These are phyloP conservation scores for Echium plantagineum DNA, from an alignment of 257 asterid genomes.

Conservation along the genomic window DNA sequence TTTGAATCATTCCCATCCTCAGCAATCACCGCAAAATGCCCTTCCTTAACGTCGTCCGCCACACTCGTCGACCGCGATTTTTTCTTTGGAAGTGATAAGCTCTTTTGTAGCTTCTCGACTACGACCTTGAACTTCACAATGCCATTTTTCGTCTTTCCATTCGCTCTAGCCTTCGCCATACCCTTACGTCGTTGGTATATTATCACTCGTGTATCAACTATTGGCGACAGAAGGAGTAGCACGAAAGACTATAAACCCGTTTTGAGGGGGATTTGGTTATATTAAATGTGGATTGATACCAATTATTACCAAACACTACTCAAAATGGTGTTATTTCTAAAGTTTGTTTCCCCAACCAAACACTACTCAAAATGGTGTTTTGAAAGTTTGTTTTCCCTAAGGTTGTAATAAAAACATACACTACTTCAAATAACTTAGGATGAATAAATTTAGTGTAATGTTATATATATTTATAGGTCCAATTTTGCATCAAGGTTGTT, in stretches of 20 bases:
- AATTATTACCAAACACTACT: neutral
- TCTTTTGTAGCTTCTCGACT: constrained; percentile 40
- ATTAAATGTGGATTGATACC: neutral
- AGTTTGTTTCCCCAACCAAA: too few relatives aligned
- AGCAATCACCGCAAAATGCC: constrained; percentile 35
- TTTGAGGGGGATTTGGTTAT: neutral
- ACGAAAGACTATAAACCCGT: neutral
- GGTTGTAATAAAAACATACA: neutral
- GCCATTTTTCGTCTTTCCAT: constrained; percentile 26
- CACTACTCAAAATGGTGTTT: too few relatives aligned
- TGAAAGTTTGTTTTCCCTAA: too few relatives aligned
- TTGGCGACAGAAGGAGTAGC: constrained; percentile 8
- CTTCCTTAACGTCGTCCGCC: constrained; percentile 45
- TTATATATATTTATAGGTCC: neutral
- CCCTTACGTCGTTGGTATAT: neutral
- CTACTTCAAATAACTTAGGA: neutral
- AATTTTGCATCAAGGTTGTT: neutral
- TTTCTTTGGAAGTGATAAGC: constrained; percentile 29
- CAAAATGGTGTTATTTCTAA: neutral
- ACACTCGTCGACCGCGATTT: constrained; percentile 16
- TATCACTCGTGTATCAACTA: neutral
- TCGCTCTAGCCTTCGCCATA: constrained; percentile 15
- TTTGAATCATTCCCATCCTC: constrained; percentile 16
- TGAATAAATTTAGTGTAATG: too few relatives aligned
- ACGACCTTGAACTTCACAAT: constrained; percentile 36